Percentiles rank a stretch among this genome's conserved stretches.
Conservation (phyloP, 345 rosid genomes). For the Eucalyptus sp. region DNA sequence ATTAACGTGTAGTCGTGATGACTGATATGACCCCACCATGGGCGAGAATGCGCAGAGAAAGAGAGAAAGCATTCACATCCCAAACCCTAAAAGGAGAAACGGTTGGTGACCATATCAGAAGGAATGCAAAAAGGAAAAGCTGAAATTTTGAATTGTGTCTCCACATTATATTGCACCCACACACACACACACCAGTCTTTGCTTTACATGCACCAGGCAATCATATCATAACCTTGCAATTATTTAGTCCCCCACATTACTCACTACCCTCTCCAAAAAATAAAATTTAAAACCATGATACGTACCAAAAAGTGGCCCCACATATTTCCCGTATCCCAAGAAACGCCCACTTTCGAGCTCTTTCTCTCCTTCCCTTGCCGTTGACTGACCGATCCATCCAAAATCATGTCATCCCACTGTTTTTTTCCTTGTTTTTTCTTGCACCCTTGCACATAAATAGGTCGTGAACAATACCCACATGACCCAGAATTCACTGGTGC, state of each 20-base stretch:
- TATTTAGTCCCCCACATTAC: conserved; percentile 4
- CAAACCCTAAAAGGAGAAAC: conserved; percentile 11
- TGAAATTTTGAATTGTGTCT: conserved; percentile 43
- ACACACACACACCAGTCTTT: not conserved
- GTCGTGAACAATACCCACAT: not conserved
- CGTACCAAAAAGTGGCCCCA: not conserved
- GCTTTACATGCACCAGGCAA: not conserved
- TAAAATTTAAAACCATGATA: not conserved
- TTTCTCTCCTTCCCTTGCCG: conserved; percentile 12
- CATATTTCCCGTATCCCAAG: conserved; percentile 38
- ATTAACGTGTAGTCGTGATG: not conserved
- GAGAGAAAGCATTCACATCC: conserved; percentile 5
- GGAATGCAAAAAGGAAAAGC: conserved; percentile 27
- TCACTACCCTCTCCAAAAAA: not conserved
- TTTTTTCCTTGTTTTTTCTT: not conserved
- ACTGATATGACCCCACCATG: conserved; percentile 22
- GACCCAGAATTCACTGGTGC: not conserved
- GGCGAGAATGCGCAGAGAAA: conserved; percentile 8
- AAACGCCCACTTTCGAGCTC: not conserved
- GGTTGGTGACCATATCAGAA: conserved; percentile 30
- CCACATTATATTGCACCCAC: not conserved
- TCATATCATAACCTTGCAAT: conserved; percentile 2
- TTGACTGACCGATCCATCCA: conserved; percentile 54
- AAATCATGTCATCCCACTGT: conserved; percentile 6
- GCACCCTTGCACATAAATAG: not conserved